phyloP scores from a whole-genome alignment of 225 moss, liverwort and hornwort genomes.

The Neckera pumila region DNA sequence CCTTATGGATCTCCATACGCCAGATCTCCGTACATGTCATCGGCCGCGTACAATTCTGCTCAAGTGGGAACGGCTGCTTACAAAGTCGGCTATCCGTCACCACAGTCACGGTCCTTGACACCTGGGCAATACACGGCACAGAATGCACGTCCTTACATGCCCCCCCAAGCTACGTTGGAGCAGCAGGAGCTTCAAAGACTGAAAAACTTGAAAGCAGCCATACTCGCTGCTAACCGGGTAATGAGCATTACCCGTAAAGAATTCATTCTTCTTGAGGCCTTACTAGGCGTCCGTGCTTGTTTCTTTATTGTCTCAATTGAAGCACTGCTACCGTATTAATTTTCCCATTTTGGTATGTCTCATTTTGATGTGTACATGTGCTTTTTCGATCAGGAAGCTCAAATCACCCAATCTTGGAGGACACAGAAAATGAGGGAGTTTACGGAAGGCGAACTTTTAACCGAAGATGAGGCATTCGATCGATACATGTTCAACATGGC shows the following conservation, averaged over 20 bases:
- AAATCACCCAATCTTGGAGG: slow-evolving; percentile 67
- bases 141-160: slow-evolving; percentile 43
- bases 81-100: slow-evolving; percentile 18
- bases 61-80: slow-evolving; percentile 27
- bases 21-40: slow-evolving; percentile 30
- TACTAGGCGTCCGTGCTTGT: background rate
- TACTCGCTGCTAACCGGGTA: slow-evolving; percentile 44
- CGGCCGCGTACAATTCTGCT: slow-evolving; percentile 18
- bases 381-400: slow-evolving; percentile 55
- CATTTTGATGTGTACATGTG: background rate
- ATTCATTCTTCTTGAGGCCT: background rate
- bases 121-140: slow-evolving; percentile 39
- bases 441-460: slow-evolving; percentile 34
- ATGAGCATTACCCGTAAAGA: background rate
- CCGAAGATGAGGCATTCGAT: slow-evolving; percentile 91
- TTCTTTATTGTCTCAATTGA: background rate
- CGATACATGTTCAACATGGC: slow-evolving; percentile 68
- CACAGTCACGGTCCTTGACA: slow-evolving; percentile 23
- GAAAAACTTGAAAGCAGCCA: slow-evolving; percentile 58
- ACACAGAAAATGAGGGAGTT: slow-evolving; percentile 72
- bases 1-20: slow-evolving; percentile 37
- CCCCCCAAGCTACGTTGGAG: slow-evolving; percentile 36
- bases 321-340: background rate
- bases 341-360: background rate
- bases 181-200: slow-evolving; percentile 83